phyloP scores from a whole-genome alignment of 2,329 filamentous ascomycete genomes.

The Aspergillus chevalieri region DNA sequence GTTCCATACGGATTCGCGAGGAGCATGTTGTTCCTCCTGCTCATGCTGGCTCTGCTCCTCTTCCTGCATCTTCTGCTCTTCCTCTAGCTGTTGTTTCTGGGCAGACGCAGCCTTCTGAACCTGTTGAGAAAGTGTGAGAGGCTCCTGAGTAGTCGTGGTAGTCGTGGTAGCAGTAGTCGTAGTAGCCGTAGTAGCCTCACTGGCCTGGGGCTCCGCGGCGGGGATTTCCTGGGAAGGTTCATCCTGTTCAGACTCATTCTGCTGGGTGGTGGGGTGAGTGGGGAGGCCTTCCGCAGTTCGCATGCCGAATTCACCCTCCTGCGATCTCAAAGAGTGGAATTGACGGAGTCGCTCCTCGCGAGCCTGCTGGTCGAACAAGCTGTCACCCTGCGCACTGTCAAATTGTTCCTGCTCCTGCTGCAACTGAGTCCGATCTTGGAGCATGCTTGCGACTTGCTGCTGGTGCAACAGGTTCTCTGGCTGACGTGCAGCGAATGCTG shows the following conservation, averaged over 20 bases:
- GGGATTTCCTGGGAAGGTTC: not conserved
- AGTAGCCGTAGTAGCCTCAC: constrained; percentile 9
- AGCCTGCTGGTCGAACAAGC: constrained; percentile 45
- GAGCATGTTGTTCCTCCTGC: constrained; percentile 33
- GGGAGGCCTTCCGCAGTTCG: constrained; percentile 35
- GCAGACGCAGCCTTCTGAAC: constrained; percentile 64
- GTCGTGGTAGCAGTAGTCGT: too few species aligned
- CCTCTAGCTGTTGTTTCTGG: constrained; percentile 31
- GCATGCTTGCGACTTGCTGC: constrained; percentile 54
- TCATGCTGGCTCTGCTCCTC: constrained; percentile 28
- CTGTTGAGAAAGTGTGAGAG: constrained; percentile 73
- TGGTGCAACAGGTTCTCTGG: constrained; percentile 43
- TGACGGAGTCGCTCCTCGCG: constrained; percentile 68
- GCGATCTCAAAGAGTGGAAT: constrained; percentile 72
- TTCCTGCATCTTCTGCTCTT: constrained; percentile 22
- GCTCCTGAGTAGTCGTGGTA: constrained; percentile 24
- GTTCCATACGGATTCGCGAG: constrained; percentile 51
- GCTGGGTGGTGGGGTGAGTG: constrained; percentile 33
- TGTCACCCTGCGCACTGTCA: constrained; percentile 37
- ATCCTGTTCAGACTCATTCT: constrained; percentile 23
- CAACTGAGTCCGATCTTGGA: constrained; percentile 55
- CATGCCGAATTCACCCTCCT: constrained; percentile 52
- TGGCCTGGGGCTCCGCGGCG: constrained; percentile 15
- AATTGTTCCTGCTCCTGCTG: constrained; percentile 58
- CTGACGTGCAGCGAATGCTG: constrained; percentile 42